Evolutionary conservation across 371 early-diverging fungal species (phyloP).

Genomic region (Haplosporangium sp.): DNA sequence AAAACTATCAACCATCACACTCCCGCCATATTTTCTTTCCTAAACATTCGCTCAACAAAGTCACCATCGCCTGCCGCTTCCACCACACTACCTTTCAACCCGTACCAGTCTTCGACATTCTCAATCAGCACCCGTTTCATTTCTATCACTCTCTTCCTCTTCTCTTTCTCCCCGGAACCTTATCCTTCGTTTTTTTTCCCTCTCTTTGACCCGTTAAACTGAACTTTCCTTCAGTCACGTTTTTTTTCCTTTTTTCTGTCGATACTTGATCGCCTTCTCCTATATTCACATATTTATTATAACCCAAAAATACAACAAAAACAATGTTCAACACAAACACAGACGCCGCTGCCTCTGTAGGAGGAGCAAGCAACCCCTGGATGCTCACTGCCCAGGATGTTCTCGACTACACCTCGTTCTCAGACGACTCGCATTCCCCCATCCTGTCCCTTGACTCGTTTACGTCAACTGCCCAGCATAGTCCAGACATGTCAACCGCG

Average conservation of each 20-base stretch:
- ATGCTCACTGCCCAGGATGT: slow-evolving; percentile 38
- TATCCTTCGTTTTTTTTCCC: slow-evolving; percentile 10
- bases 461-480: slow-evolving; percentile 10
- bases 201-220: background rate
- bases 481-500: slow-evolving; percentile 14
- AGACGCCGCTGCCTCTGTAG: background rate
- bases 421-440: slow-evolving; percentile 24
- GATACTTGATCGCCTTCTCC: background rate
- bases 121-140: background rate
- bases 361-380: slow-evolving; percentile 15
- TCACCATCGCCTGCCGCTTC: background rate
- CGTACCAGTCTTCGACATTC: background rate
- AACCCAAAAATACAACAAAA: background rate
- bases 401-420: slow-evolving; percentile 40
- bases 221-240: slow-evolving; percentile 10
- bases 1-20: background rate
- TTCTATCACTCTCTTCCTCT: background rate
- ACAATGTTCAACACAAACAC: slow-evolving; percentile 26
- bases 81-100: background rate
- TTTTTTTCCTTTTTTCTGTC: background rate
- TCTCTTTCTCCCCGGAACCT: slow-evolving; percentile 17
- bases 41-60: no score
- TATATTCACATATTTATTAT: background rate
- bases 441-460: slow-evolving; percentile 29
- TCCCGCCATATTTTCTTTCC: background rate